Evolutionary conservation across 805 yeast species (phyloP), one percentile per base, ranked within the genome.

Genomic region (Sugiyamaella lignohabitans): DNA sequence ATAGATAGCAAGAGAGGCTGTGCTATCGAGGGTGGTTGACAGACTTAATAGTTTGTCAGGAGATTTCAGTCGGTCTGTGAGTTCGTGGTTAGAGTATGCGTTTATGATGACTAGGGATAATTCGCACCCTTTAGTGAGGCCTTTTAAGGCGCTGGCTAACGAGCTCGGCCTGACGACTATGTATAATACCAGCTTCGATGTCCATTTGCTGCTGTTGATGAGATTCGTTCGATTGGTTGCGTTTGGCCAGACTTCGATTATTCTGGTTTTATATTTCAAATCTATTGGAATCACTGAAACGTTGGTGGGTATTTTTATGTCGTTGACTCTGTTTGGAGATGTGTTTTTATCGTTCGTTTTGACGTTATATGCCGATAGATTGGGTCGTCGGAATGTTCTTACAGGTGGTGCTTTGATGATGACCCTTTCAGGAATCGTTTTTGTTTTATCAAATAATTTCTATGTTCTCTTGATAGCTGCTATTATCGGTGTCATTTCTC

Each of bases 401-500:
- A 50, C 66, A 4, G 50, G 64, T 6, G 72, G 78, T 35, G 66
- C 75, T 4, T 30, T 62, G 2, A 52, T 65, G 34, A 73, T 75
- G 77, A 55, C 64, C 2, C 32, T 65, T 4, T 73, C 80, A 0
- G 79, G 76, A 1, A 24, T 69, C 2, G 58, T 64, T 0, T 72
- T 77, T 51, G 64, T 61, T 2, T 43, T 63, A 17, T 48, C 64
- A 5, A 61, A 64, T 14, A 67, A 66, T 51, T 66, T 59, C 43
- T 56, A 55, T 34, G 16, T 70, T 1, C 57, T 78, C 41, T 61
- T 70, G 35, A 41, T 62, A 0, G 65, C 71, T 1, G 69, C 76
- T 1, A 59, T 73, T 14, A 38, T 73, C 8, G 82, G 83, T 2
- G 72, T 76, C n/a, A 64, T 77, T 20, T 75, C 80, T 1, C 79